These are phyloP conservation scores for Candida silvicultrix DNA, from an alignment of 805 yeast genomes.

Conservation along the genomic window DNA sequence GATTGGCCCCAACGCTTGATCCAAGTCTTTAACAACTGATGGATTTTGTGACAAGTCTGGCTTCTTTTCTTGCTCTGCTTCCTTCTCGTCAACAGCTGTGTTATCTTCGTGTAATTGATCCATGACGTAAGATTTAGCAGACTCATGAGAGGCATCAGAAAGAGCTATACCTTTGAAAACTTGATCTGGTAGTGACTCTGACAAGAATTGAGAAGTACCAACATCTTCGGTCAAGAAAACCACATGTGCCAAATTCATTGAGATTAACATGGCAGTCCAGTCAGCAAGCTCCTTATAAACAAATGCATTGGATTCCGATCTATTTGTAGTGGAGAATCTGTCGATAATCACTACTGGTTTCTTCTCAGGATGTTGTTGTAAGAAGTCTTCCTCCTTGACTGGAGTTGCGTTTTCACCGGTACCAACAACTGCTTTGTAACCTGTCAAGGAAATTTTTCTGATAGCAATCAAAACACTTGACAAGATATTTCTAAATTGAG, in stretches of 20 bases:
- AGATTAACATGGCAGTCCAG: constrained; percentile 79
- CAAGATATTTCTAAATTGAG: constrained; percentile 76
- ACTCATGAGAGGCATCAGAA: constrained; percentile 71
- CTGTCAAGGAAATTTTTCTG: constrained; percentile 50
- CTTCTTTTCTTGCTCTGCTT: constrained; percentile 16
- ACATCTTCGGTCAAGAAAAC: constrained; percentile 82
- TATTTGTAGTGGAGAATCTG: constrained; percentile 52
- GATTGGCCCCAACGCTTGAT: constrained; percentile 58
- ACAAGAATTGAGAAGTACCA: constrained; percentile 61
- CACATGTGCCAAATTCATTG: constrained; percentile 83
- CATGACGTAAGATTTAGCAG: constrained; percentile 66
- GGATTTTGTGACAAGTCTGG: background rate
- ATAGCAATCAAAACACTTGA: constrained; percentile 67
- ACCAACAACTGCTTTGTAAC: constrained; percentile 31
- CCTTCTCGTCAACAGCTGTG: constrained; percentile 23
- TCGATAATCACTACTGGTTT: constrained; percentile 85
- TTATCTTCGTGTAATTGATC: constrained; percentile 39
- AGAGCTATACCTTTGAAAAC: constrained; percentile 71
- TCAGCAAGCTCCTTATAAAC: constrained; percentile 72
- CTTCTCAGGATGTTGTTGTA: constrained; percentile 78
- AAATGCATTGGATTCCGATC: constrained; percentile 55
- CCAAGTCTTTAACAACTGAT: constrained; percentile 30
- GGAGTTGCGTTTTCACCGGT: constrained; percentile 25
- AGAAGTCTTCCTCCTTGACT: constrained; percentile 70
- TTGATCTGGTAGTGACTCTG: constrained; percentile 76